Conservation (phyloP, 108 stramenopile species). For the Pseudonitzschia multistriata region DNA sequence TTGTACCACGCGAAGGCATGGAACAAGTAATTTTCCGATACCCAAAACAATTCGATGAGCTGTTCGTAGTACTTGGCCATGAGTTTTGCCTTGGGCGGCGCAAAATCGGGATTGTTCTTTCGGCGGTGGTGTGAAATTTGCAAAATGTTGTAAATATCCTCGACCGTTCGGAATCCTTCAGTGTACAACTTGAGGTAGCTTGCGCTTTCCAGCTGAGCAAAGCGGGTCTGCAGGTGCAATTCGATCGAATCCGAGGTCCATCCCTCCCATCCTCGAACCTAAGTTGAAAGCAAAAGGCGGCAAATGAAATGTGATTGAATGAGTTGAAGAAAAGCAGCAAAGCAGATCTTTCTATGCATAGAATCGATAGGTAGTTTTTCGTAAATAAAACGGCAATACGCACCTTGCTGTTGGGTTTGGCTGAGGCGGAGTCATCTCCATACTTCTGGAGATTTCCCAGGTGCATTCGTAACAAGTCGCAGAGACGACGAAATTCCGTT, state of each 20-base stretch:
- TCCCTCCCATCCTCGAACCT: slow-evolving; percentile 94
- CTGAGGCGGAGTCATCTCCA: slow-evolving; percentile 59
- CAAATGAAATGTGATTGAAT: background rate
- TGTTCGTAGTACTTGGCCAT: slow-evolving; percentile 98
- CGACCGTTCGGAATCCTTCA: slow-evolving; percentile 97
- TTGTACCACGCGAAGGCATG: slow-evolving; percentile 98
- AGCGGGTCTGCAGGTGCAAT: slow-evolving; percentile 94
- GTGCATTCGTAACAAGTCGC: slow-evolving; percentile 95
- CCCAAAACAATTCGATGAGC: slow-evolving; percentile 96
- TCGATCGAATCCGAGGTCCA: slow-evolving; percentile 93
- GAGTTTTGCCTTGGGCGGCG: slow-evolving; percentile 91
- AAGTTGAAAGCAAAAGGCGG: slow-evolving; percentile 4
- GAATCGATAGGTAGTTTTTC: background rate
- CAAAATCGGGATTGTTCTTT: slow-evolving; percentile 55
- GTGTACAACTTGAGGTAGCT: slow-evolving; percentile 93
- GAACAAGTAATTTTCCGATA: slow-evolving; percentile 94
- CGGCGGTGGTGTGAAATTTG: slow-evolving; percentile 80
- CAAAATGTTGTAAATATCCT: slow-evolving; percentile 97
- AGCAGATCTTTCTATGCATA: slow-evolving; percentile 6
- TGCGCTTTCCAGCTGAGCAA: slow-evolving; percentile 94
- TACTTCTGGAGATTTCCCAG: slow-evolving; percentile 90
- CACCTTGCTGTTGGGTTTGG: slow-evolving; percentile 77
- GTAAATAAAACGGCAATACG: slow-evolving; percentile 5
- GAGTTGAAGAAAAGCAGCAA: background rate
- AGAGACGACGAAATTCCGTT: slow-evolving; percentile 92